phyloP scores from a whole-genome alignment of 2,329 filamentous ascomycete genomes.

The Fusarium multiceps region DNA sequence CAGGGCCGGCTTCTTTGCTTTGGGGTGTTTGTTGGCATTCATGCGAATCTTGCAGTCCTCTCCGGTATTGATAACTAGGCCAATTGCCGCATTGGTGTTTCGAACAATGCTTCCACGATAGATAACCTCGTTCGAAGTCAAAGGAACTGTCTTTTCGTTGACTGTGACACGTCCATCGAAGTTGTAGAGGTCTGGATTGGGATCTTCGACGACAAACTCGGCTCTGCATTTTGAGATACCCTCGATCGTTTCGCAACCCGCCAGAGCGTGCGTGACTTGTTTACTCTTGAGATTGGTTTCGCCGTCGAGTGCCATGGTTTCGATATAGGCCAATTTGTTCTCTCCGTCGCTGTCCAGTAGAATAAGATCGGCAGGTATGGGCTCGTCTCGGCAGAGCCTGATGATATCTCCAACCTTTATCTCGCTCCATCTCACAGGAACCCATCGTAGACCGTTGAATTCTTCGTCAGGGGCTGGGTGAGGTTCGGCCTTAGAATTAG shows the following conservation, averaged over 20 bases:
- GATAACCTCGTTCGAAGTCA: slow-evolving; percentile 84
- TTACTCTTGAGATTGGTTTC: slow-evolving; percentile 86
- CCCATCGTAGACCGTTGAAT: slow-evolving; percentile 69
- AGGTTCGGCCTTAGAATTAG: slow-evolving; percentile 47
- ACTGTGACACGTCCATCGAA: slow-evolving; percentile 77
- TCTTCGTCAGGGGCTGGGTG: slow-evolving; percentile 63
- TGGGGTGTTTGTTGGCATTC: slow-evolving; percentile 90
- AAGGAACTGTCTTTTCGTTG: slow-evolving; percentile 68
- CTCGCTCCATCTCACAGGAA: slow-evolving; percentile 56
- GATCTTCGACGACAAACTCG: slow-evolving; percentile 78
- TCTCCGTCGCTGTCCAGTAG: slow-evolving; percentile 81
- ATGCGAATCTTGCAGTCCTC: slow-evolving; percentile 93
- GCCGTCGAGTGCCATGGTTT: slow-evolving; percentile 86
- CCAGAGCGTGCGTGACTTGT: slow-evolving; percentile 71
- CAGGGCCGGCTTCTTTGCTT: slow-evolving; percentile 83
- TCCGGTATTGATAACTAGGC: slow-evolving; percentile 87
- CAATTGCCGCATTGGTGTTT: slow-evolving; percentile 79
- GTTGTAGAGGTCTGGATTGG: slow-evolving; percentile 80
- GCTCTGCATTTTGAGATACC: slow-evolving; percentile 67
- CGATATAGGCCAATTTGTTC: slow-evolving; percentile 83
- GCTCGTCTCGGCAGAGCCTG: slow-evolving; percentile 73
- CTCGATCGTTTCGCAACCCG: slow-evolving; percentile 65
- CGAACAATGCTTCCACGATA: slow-evolving; percentile 87
- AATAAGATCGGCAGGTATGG: slow-evolving; percentile 84
- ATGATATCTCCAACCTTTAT: slow-evolving; percentile 64